These are phyloP conservation scores for Chytridium lagenaria DNA, from an alignment of 371 early-diverging fungal species.

Conservation along the genomic window DNA sequence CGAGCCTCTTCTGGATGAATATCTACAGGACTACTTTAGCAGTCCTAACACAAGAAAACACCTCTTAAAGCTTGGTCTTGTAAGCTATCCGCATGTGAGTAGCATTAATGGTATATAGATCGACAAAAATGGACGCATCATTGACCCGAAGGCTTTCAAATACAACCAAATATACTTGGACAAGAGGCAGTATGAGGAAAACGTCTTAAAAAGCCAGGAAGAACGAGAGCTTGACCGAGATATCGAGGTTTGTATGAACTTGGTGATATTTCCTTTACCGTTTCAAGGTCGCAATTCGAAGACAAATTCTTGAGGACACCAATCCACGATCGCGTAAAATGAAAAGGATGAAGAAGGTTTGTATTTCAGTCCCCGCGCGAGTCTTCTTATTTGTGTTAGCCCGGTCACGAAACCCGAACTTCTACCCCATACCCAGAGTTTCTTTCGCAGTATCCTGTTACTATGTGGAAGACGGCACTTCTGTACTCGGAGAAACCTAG, in stretches of 20 bases:
- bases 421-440: constrained; percentile 36
- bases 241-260: constrained; percentile 54
- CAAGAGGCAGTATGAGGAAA: constrained; percentile 40
- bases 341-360: constrained; percentile 29
- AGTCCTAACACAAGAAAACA: constrained; percentile 49
- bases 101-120: constrained; percentile 36
- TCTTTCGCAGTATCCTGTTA: constrained; percentile 46
- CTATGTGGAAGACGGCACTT: constrained; percentile 54
- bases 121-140: constrained; percentile 46
- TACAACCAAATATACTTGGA: constrained; percentile 52
- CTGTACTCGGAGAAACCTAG: constrained; percentile 49
- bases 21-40: constrained; percentile 55
- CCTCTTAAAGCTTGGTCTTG: constrained; percentile 49
- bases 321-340: constrained; percentile 24
- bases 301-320: constrained; percentile 38
- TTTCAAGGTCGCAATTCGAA: constrained; percentile 48
- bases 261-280: no score
- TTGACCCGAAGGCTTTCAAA: constrained; percentile 48
- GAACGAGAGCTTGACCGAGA: constrained; percentile 54
- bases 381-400: not conserved
- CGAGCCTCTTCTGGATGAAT: constrained; percentile 57
- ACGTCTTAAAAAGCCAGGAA: constrained; percentile 36
- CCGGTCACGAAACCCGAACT: not conserved
- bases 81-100: constrained; percentile 29
- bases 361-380: not conserved